These are phyloP conservation scores for Aspergillus brunneoviolaceus DNA, from an alignment of 2,329 filamentous ascomycete species.

Conservation along the genomic window DNA sequence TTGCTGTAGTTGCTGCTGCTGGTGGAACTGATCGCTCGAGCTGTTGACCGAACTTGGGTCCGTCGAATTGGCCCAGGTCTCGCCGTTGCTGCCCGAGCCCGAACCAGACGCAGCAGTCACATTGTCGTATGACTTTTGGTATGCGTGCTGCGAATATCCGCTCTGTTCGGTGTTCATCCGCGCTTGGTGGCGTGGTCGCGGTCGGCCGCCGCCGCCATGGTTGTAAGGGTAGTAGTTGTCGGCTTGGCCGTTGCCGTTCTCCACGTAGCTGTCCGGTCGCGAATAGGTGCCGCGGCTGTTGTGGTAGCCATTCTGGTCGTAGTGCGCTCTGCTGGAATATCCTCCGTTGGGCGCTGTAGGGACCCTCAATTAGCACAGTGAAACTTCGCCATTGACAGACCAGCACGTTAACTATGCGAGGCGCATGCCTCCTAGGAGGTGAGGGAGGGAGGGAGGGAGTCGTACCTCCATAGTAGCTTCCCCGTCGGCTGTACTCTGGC, in stretches of 20 bases:
- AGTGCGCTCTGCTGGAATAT: conserved; percentile 33
- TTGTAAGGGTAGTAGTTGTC: conserved; percentile 50
- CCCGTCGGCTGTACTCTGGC: conserved; percentile 54
- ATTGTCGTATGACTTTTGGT: conserved; percentile 83
- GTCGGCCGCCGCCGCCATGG: conserved; percentile 23
- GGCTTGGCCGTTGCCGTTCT: conserved; percentile 30
- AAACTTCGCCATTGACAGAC: background rate
- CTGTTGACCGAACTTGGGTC: conserved; percentile 94
- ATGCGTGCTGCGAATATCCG: conserved; percentile 47
- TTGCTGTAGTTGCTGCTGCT: conserved; percentile 33
- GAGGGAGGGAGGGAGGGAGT: background rate
- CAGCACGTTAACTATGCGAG: background rate
- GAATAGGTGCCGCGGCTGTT: conserved; percentile 37
- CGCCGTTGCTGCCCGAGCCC: conserved; percentile 68
- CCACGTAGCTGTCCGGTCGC: conserved; percentile 48
- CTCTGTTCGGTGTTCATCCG: conserved; percentile 40
- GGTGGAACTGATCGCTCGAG: conserved; percentile 72
- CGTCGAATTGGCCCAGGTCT: conserved; percentile 76
- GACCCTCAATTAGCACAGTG: background rate
- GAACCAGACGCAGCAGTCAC: conserved; percentile 67
- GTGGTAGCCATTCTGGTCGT: conserved; percentile 34
- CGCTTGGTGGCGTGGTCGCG: conserved; percentile 33
- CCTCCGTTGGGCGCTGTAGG: conserved; percentile 28
- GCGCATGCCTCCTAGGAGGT: background rate
- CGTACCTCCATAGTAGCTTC: conserved; percentile 57